Base-by-base conservation (phyloP, 176 grass and related monocot species). In the Dendrocalamus sinicus region DNA sequence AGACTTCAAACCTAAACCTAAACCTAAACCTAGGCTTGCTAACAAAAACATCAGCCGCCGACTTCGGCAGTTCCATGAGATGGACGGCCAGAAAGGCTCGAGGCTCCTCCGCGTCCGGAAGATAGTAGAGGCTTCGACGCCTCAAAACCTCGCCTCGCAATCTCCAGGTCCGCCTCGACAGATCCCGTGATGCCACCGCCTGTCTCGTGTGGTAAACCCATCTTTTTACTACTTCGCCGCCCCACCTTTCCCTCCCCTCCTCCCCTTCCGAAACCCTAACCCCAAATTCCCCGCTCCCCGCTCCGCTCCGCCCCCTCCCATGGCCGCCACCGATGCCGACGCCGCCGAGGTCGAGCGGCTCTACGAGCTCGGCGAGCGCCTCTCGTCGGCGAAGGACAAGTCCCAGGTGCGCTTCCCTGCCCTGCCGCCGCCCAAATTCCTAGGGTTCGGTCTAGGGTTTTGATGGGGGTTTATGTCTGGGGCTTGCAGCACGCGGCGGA, bases 341-440 rank as follows among this genome's bases (percentile, higher is more conserved):
- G 89, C 93, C 28, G 91, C 92, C 40, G 97, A 96, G 90, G 97
- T 99, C 47, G 97, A 99, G 87, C 94, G 89, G 71, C 94, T 99
- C 61, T 99, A 99, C 87, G 92, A 99, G 88, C 93, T 94, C 51
- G 92, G 97, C 39, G 94, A 99, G 84, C 92, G 92, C 69, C 97
- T 99, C 16, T 94, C 88, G 69, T 93, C 90, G 53, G 92, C 94
- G 23, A 91, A 99, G 72, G 94, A 99, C 85, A 99, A 94, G 87
- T 88, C 94, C 50, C 79, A 91, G 94, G 97, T 98, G 65, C 81
- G 23, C 28, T 32, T 55, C 55, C 24, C 9, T 32, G 16, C 66
- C 72, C 2, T 32, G 11, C 16, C 58, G 47, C 69, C 23, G 63
- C 76, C 12, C 75, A 23, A 20, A 35, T 70, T 26, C 44, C 73